A percentile compares a stretch with the other conserved stretches of the same genome.
Conservation (phyloP, 75 land plant genomes). For the Sequoia sempervirens region DNA sequence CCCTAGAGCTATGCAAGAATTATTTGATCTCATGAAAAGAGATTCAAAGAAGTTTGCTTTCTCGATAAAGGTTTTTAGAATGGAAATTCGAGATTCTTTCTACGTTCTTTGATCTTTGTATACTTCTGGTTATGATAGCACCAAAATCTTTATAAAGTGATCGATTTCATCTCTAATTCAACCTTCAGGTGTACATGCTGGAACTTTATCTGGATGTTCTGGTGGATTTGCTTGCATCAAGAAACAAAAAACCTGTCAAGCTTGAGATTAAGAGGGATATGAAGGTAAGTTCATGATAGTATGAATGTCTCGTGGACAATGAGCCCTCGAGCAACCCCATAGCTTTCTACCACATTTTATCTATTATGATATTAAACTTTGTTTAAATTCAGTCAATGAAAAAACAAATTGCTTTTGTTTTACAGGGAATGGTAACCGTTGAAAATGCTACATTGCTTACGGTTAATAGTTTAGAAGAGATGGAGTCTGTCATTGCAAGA, state of each 20-base stretch:
- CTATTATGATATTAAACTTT: not conserved
- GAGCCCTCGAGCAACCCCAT: no score
- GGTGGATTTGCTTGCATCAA: slow-evolving; percentile 79
- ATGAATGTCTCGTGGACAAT: not conserved
- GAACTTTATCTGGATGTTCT: slow-evolving; percentile 95
- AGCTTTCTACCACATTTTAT: not conserved
- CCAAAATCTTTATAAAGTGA: not conserved
- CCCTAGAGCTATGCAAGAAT: slow-evolving; percentile 27
- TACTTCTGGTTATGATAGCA: not conserved
- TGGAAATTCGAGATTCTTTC: not conserved
- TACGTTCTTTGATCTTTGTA: not conserved
- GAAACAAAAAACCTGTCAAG: slow-evolving; percentile 60
- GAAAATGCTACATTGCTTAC: slow-evolving; percentile 73
- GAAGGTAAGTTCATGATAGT: slow-evolving; percentile 53
- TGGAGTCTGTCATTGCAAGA: slow-evolving; percentile 55
- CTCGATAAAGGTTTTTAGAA: slow-evolving; percentile 18
- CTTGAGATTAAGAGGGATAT: slow-evolving; percentile 93
- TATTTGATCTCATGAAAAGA: slow-evolving; percentile 20
- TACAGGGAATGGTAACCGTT: slow-evolving; percentile 85
- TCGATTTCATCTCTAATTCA: not conserved
- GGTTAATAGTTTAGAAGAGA: slow-evolving; percentile 64
- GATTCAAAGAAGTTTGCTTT: slow-evolving; percentile 24
- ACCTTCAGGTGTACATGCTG: slow-evolving; percentile 83
- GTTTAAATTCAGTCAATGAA: not conserved
- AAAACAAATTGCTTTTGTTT: not conserved